phyloP scores from a whole-genome alignment of 176 grass and related monocot species.

The Carex myosuroides region DNA sequence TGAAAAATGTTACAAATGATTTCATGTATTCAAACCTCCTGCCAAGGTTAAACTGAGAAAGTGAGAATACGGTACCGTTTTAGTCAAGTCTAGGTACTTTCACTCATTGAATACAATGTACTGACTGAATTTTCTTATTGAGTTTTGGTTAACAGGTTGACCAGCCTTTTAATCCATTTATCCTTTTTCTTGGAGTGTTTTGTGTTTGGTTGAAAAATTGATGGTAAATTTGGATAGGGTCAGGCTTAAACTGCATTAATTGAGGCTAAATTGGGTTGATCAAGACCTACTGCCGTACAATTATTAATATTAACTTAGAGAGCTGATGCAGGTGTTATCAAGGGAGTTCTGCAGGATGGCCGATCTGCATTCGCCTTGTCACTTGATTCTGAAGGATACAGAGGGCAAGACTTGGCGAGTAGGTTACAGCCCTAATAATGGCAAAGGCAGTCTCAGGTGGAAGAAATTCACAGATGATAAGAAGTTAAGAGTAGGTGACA shows the following conservation, averaged over 20 bases:
- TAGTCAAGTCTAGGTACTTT: background rate
- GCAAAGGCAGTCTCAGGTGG: background rate
- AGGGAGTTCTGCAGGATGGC: background rate
- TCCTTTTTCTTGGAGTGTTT: background rate
- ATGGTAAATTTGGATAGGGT: background rate
- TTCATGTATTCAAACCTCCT: background rate
- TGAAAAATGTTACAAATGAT: background rate
- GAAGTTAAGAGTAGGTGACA: slow-evolving; percentile 2
- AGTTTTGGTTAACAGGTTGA: background rate
- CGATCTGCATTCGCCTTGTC: background rate
- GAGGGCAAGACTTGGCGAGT: background rate
- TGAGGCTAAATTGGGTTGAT: background rate
- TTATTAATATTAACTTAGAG: background rate
- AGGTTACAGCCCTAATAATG: slow-evolving; percentile 1
- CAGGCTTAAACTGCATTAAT: background rate
- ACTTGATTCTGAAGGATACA: background rate
- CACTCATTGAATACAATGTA: background rate
- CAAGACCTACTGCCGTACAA: background rate
- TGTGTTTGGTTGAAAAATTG: background rate
- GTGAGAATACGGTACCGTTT: background rate
- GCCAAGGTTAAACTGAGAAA: background rate
- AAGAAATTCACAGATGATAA: background rate
- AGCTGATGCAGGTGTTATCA: background rate
- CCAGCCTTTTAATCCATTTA: background rate
- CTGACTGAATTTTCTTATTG: background rate